Conservation (phyloP, 1,284 basidiomycete genomes). For the Coniophora puteana region DNA sequence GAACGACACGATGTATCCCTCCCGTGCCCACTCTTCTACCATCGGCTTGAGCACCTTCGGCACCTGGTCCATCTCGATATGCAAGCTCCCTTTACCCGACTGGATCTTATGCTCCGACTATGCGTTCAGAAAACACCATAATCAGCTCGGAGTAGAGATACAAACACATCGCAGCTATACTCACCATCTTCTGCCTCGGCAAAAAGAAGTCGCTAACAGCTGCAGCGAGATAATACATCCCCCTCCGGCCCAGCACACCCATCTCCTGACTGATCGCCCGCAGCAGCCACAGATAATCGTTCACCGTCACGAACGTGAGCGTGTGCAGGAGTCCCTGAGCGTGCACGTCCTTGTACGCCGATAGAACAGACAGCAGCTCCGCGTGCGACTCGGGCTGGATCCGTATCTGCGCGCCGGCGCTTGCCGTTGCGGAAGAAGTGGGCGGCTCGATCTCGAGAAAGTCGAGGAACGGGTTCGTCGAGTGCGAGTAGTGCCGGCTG, state of each 20-base stretch:
- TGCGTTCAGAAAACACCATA: constrained; percentile 2
- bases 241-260: constrained; percentile 61
- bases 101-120: constrained; percentile 99
- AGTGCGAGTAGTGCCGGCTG: constrained; percentile 96
- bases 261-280: constrained; percentile 78
- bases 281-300: constrained; percentile 94
- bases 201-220: constrained; percentile 99
- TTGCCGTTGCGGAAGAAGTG: constrained; percentile 16
- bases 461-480: constrained; percentile 96
- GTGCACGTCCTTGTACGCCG: constrained; percentile 81
- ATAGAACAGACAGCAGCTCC: constrained; percentile 72
- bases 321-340: constrained; percentile 74
- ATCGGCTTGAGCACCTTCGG: constrained; percentile 93
- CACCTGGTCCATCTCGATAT: constrained; percentile 98
- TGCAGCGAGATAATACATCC: constrained; percentile 95
- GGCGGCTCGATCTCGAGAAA: constrained; percentile 75
- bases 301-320: constrained; percentile 90
- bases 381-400: constrained; percentile 64
- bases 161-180: constrained; percentile 19
- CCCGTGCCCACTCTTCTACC: constrained; percentile 90
- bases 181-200: constrained; percentile 83
- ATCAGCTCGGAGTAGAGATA: constrained; percentile 11
- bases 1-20: constrained; percentile 94
- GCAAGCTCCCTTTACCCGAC: constrained; percentile 88
- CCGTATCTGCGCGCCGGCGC: constrained; percentile 42